Conservation (phyloP, 768 basidiomycete species). For the Hericium rajendrae region DNA sequence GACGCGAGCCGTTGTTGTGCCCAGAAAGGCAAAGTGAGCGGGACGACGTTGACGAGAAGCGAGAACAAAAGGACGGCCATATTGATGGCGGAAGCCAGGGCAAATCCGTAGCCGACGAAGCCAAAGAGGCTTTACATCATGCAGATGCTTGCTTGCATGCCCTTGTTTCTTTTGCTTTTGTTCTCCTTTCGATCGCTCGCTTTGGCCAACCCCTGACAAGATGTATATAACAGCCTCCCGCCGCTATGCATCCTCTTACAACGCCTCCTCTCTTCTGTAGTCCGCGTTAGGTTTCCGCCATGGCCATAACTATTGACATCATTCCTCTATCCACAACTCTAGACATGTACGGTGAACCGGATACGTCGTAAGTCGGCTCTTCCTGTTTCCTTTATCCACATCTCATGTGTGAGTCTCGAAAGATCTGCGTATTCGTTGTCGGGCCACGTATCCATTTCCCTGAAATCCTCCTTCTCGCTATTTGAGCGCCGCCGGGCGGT, state of each 20-base stretch:
- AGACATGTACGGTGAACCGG: conserved; percentile 63
- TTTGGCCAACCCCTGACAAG: neutral
- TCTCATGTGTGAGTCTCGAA: neutral
- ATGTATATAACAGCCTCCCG: neutral
- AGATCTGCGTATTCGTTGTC: conserved; percentile 86
- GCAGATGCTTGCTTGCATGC: neutral
- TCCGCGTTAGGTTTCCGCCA: conserved; percentile 19
- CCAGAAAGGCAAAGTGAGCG: neutral
- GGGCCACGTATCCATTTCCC: conserved; percentile 61
- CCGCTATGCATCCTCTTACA: neutral
- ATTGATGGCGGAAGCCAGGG: neutral
- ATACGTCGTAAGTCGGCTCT: conserved; percentile 42
- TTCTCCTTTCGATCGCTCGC: conserved; percentile 1
- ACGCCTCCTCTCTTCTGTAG: neutral
- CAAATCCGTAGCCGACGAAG: neutral
- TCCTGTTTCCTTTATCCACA: neutral
- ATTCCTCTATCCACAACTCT: conserved; percentile 46
- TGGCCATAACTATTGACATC: conserved; percentile 62
- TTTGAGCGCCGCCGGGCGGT: conserved; percentile 44
- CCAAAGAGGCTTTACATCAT: neutral
- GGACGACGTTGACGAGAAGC: neutral
- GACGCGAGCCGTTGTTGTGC: neutral
- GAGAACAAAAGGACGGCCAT: conserved; percentile 4
- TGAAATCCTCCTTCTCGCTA: conserved; percentile 47
- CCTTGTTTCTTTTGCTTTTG: neutral